Conservation (phyloP, 805 yeast genomes). For the Candida nemodendra region DNA sequence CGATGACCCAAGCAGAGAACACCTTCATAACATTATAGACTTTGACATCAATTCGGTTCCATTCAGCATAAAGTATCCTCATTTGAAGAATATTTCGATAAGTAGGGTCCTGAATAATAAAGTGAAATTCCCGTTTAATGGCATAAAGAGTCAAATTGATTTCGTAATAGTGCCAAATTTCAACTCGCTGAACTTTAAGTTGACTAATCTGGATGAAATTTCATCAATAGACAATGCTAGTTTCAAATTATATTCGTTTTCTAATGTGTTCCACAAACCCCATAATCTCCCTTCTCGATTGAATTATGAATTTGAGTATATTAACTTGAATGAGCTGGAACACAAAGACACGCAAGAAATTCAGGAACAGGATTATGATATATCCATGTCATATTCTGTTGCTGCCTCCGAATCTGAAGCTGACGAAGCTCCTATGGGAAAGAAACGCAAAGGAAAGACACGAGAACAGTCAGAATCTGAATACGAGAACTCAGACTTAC, state of each 20-base stretch:
- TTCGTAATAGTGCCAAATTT: constrained; percentile 19
- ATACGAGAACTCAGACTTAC: constrained; percentile 2
- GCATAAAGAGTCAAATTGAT: constrained; percentile 4
- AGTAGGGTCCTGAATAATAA: constrained; percentile 4
- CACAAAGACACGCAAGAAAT: background rate
- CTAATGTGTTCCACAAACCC: constrained; percentile 23
- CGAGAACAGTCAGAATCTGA: background rate
- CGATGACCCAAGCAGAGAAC: background rate
- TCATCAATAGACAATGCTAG: background rate
- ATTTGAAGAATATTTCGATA: constrained; percentile 2
- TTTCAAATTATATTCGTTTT: constrained; percentile 13
- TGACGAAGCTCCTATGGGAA: constrained; percentile 1
- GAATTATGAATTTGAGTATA: constrained; percentile 11
- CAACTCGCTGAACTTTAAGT: constrained; percentile 9
- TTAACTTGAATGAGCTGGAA: constrained; percentile 16
- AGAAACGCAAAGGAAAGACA: background rate
- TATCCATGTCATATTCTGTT: constrained; percentile 1
- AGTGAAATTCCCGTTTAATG: constrained; percentile 9
- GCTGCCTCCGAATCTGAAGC: constrained; percentile 12
- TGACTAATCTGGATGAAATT: constrained; percentile 6
- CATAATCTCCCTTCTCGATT: constrained; percentile 5
- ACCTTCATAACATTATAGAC: background rate
- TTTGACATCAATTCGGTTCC: constrained; percentile 18
- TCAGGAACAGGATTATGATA: constrained; percentile 4
- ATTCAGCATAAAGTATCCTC: constrained; percentile 5